Percentiles rank a stretch among this genome's conserved stretches.
These are phyloP conservation scores for Aspergillus sp. DNA, from an alignment of 2,329 filamentous ascomycete genomes.

Conservation along the genomic window DNA sequence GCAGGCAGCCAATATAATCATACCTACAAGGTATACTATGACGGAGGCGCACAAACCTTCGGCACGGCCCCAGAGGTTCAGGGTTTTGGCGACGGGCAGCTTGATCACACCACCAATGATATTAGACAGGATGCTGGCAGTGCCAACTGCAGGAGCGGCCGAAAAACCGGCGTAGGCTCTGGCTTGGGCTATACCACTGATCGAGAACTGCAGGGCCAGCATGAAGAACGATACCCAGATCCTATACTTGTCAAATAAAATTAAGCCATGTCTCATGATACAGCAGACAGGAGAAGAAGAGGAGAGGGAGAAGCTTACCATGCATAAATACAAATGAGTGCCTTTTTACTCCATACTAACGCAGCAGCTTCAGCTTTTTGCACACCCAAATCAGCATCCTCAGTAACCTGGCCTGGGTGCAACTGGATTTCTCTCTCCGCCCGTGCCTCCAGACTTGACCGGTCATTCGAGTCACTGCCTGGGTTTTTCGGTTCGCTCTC, in stretches of 20 bases:
- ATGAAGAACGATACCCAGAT: slow-evolving; percentile 44
- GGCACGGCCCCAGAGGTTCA: slow-evolving; percentile 58
- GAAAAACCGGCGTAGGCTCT: slow-evolving; percentile 48
- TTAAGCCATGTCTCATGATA: neutral
- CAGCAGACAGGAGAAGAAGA: neutral
- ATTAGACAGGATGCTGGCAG: slow-evolving; percentile 49
- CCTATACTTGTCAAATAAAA: slow-evolving; percentile 15
- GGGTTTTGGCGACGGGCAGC: slow-evolving; percentile 55
- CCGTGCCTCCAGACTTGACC: slow-evolving; percentile 20
- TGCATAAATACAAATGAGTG: slow-evolving; percentile 26
- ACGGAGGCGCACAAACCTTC: slow-evolving; percentile 50
- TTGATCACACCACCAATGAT: slow-evolving; percentile 54
- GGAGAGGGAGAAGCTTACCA: slow-evolving; percentile 16
- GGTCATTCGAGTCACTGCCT: slow-evolving; percentile 10
- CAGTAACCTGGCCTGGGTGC: slow-evolving; percentile 19
- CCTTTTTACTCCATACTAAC: slow-evolving; percentile 39
- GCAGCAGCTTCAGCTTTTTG: slow-evolving; percentile 42
- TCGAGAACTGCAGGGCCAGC: slow-evolving; percentile 37
- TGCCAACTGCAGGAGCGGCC: slow-evolving; percentile 44
- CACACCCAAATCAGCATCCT: slow-evolving; percentile 35
- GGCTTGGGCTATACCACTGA: slow-evolving; percentile 38
- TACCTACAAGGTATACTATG: slow-evolving; percentile 40
- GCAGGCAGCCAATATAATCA: slow-evolving; percentile 58
- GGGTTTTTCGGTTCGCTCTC: slow-evolving; percentile 5
- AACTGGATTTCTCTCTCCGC: slow-evolving; percentile 22